phyloP scores from a whole-genome alignment of 1,284 basidiomycete species.

The Marasmius tenuissimus region DNA sequence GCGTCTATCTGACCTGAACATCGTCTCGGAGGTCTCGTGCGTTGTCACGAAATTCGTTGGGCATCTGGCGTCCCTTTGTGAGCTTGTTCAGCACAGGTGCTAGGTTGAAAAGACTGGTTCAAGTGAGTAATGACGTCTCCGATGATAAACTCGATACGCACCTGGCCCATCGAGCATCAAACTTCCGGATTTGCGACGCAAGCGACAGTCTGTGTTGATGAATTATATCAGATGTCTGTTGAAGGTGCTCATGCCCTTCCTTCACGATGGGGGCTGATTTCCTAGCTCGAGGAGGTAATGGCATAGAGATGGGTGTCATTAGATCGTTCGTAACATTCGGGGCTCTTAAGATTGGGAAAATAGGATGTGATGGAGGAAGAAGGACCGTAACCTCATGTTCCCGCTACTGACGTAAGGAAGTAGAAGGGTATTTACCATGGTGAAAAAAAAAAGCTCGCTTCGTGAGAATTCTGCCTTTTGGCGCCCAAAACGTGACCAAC shows the following conservation, averaged over 20 bases:
- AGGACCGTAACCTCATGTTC: no score
- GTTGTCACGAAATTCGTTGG: constrained; percentile 16
- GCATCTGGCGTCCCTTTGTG: constrained; percentile 18
- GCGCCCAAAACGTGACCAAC: no score
- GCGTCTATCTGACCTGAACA: constrained; percentile 11
- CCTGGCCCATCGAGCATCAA: constrained; percentile 19
- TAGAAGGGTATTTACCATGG: no score
- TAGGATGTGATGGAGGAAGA: not conserved
- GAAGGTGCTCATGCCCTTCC: constrained; percentile 15
- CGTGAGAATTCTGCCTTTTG: no score
- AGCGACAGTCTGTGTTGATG: constrained; percentile 16
- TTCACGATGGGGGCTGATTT: constrained; percentile 6
- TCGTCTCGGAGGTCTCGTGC: constrained; percentile 13
- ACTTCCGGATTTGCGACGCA: constrained; percentile 7
- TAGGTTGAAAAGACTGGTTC: constrained; percentile 14
- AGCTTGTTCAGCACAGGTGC: constrained; percentile 18
- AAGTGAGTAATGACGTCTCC: not conserved
- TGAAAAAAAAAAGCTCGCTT: no score
- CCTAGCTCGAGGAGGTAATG: constrained; percentile 6
- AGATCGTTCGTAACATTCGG: no score
- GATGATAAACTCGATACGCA: constrained; percentile 1
- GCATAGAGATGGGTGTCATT: not conserved
- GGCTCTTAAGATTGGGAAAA: not conserved
- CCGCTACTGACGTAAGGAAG: no score
- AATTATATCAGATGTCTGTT: constrained; percentile 16